Percentiles rank a stretch among this genome's conserved stretches.
Evolutionary conservation across 2,329 filamentous ascomycete species (phyloP).

Genomic region (Neopestalotiopsis clavispora): DNA sequence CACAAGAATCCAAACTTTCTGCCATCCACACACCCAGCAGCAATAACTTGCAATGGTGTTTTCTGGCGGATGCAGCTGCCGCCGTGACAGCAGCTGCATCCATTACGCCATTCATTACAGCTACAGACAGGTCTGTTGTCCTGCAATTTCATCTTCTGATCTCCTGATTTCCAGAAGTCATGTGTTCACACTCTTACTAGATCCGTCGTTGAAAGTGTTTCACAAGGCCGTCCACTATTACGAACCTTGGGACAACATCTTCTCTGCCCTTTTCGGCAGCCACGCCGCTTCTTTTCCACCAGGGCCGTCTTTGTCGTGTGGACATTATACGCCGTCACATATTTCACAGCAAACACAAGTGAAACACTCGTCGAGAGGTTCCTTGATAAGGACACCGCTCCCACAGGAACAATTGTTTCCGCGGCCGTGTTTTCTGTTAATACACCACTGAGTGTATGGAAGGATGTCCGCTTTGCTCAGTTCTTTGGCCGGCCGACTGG

Average conservation of each 20-base stretch:
- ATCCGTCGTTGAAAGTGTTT: conserved; percentile 24
- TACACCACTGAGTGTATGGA: conserved; percentile 37
- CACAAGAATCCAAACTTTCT: not conserved
- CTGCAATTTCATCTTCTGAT: not conserved
- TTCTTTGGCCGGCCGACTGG: conserved; percentile 27
- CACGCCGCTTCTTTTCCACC: conserved; percentile 29
- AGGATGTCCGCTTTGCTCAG: conserved; percentile 36
- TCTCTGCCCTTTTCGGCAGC: conserved; percentile 23
- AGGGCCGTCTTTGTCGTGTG: conserved; percentile 34
- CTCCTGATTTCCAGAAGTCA: not conserved
- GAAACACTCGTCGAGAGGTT: conserved; percentile 33
- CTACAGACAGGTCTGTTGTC: not conserved
- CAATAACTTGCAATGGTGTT: not conserved
- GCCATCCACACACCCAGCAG: not conserved
- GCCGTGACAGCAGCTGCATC: not conserved
- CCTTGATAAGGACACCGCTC: conserved; percentile 28
- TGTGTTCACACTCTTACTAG: conserved; percentile 2
- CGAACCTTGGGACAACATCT: conserved; percentile 14
- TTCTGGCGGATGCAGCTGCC: not conserved
- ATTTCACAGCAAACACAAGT: conserved; percentile 33
- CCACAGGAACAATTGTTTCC: conserved; percentile 23
- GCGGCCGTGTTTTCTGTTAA: conserved; percentile 36
- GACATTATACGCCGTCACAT: conserved; percentile 35
- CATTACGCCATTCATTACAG: conserved; percentile 5
- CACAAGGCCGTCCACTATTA: conserved; percentile 22